A percentile compares a stretch with the other conserved stretches of the same genome.
These are phyloP conservation scores for Trichophyton rubrum DNA, from an alignment of 2,329 filamentous ascomycete genomes.

Conservation along the genomic window DNA sequence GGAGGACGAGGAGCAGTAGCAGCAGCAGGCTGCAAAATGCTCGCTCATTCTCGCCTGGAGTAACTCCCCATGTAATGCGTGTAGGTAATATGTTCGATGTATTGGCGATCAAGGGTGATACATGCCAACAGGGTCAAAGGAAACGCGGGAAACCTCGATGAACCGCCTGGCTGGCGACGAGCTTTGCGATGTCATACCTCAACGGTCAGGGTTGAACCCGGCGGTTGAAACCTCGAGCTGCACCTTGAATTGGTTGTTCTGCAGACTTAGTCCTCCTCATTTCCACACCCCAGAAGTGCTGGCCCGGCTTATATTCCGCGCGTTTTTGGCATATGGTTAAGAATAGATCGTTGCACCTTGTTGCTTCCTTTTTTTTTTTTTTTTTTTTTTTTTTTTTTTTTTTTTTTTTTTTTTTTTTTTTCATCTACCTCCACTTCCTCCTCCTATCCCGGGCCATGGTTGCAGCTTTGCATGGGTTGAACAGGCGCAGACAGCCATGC, in stretches of 20 bases:
- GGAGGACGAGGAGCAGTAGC: not conserved
- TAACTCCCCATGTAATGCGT: not conserved
- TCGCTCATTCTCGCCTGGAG: slow-evolving; percentile 43
- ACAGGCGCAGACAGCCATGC: slow-evolving; percentile 1
- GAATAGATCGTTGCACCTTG: not conserved
- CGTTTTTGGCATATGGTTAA: not conserved
- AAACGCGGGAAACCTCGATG: slow-evolving; percentile 4
- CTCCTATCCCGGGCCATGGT: not conserved
- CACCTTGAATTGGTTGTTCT: slow-evolving; percentile 2
- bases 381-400: not conserved
- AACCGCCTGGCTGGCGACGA: slow-evolving; percentile 1
- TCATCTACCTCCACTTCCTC: not conserved
- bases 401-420: not conserved
- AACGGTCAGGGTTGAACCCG: slow-evolving; percentile 3
- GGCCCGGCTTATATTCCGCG: not conserved
- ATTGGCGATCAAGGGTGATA: slow-evolving; percentile 3
- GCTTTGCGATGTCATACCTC: slow-evolving; percentile 4
- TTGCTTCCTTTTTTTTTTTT: not conserved
- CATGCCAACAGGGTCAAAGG: not conserved
- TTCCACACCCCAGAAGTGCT: not conserved
- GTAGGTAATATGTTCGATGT: not conserved
- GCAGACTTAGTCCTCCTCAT: not conserved
- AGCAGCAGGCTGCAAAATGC: not conserved
- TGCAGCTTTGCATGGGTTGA: slow-evolving; percentile 2
- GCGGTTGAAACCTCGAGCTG: slow-evolving; percentile 1